Percentiles rank a stretch among this genome's conserved stretches.
Evolutionary conservation across 257 asterid genomes (phyloP).

Genomic region (Oldenlandia corymbosa): DNA sequence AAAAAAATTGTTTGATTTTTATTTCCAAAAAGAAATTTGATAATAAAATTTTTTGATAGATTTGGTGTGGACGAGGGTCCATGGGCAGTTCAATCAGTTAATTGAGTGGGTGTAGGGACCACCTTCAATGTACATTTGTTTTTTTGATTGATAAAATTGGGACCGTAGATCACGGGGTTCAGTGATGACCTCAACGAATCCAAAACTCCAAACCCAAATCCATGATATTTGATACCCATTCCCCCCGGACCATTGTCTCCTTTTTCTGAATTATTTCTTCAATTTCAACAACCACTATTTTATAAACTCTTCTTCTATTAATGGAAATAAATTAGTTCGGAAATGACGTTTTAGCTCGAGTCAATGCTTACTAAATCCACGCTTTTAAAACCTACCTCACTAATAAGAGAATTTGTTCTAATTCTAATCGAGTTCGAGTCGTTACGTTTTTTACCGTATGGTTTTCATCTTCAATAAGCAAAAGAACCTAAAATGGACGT

Average conservation of each 20-base stretch:
- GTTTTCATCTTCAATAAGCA: too few species aligned
- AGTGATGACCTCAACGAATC: not conserved
- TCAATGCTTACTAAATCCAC: not conserved
- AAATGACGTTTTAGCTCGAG: not conserved
- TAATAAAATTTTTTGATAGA: constrained; percentile 7
- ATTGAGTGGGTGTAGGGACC: constrained; percentile 39
- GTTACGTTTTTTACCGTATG: too few species aligned
- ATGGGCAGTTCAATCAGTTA: constrained; percentile 17
- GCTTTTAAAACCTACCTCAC: not conserved
- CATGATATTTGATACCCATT: too few species aligned
- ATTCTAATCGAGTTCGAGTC: too few species aligned
- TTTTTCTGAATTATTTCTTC: not conserved
- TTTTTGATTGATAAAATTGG: not conserved
- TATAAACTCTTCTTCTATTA: too few species aligned
- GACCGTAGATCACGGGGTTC: constrained; percentile 26
- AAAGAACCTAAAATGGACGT: too few species aligned
- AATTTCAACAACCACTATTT: not conserved
- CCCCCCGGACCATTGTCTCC: not conserved
- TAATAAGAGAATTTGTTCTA: too few species aligned
- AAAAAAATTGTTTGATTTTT: too few species aligned
- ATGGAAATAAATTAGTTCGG: not conserved
- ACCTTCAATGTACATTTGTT: not conserved
- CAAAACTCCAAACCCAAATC: not conserved
- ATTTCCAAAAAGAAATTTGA: too few species aligned
- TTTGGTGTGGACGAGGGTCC: constrained; percentile 34